Evolutionary conservation across 768 basidiomycete genomes (phyloP).

Genomic region (Lyophyllum atratum): DNA sequence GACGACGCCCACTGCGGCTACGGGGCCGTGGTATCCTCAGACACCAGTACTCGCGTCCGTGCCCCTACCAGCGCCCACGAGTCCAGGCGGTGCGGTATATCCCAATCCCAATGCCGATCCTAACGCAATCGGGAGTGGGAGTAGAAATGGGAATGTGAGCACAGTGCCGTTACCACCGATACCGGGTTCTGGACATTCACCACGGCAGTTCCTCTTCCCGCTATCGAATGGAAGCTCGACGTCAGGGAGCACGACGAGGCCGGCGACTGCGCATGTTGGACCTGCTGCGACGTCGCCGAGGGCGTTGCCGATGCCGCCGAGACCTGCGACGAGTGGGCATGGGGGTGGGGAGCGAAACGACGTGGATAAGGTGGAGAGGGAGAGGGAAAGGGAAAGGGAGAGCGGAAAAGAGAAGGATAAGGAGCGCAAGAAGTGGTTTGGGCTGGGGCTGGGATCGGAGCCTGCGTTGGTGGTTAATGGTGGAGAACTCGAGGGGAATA

Average conservation of each 20-base stretch:
- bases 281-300: background rate
- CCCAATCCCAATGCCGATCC: no score
- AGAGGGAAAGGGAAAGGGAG: background rate
- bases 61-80: background rate
- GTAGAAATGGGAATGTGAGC: background rate
- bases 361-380: background rate
- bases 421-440: slow-evolving; percentile 10
- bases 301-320: slow-evolving; percentile 1
- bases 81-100: background rate
- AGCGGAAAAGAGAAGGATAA: background rate
- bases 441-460: slow-evolving; percentile 1
- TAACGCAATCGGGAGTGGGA: no score
- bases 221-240: background rate
- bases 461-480: slow-evolving; percentile 5
- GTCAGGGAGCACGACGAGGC: background rate
- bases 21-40: no score
- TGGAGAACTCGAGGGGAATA: background rate
- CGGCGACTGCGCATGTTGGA: slow-evolving; percentile 4
- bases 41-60: no score
- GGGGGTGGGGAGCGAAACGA: background rate
- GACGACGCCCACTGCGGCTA: background rate
- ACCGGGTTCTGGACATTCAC: background rate
- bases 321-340: slow-evolving; percentile 14
- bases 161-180: background rate
- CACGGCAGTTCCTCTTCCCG: background rate